phyloP scores from a whole-genome alignment of 768 basidiomycete genomes.

The Termitomyces sp. region DNA sequence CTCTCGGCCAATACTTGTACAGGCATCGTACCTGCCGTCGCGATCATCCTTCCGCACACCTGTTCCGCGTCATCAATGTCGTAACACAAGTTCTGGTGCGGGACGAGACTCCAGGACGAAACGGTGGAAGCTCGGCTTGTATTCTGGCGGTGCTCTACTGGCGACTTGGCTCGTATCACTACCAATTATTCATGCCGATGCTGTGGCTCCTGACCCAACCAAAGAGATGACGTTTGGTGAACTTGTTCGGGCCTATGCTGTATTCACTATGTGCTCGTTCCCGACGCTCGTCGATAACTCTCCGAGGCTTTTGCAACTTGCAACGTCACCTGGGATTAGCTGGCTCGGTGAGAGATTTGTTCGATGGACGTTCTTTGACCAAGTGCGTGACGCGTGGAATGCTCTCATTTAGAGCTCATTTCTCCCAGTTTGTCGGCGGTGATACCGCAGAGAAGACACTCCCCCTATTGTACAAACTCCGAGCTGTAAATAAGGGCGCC shows the following conservation, averaged over 20 bases:
- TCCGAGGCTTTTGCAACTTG: conserved; percentile 57
- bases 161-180: conserved; percentile 13
- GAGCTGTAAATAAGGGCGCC: conserved; percentile 66
- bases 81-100: conserved; percentile 5
- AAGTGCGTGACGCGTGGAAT: conserved; percentile 39
- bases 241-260: conserved; percentile 71
- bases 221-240: conserved; percentile 25
- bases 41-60: background rate
- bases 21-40: background rate
- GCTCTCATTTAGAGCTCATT: background rate
- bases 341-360: conserved; percentile 67
- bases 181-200: conserved; percentile 12
- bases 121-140: conserved; percentile 2
- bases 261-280: conserved; percentile 78
- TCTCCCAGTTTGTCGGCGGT: conserved; percentile 78
- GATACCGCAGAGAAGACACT: conserved; percentile 71
- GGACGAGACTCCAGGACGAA: background rate
- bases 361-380: conserved; percentile 80
- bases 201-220: conserved; percentile 8
- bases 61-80: conserved; percentile 7
- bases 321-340: conserved; percentile 55
- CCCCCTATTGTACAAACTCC: conserved; percentile 59
- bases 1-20: background rate
- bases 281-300: conserved; percentile 75
- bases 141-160: conserved; percentile 12